Conservation (phyloP, 345 rosid genomes). For the Citrus sinensis region DVS_A1.0 CM039162.1:53001-53500, state of each 20-base stretch:
- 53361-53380: not conserved
- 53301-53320: not conserved
- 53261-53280: conserved; percentile 91
- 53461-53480: conserved; percentile 94
- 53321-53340: not conserved
- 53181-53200: conserved; percentile 91
- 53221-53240: conserved; percentile 87
- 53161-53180: conserved; percentile 79
- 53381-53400: conserved; percentile 1
- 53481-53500: conserved; percentile 91
- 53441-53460: conserved; percentile 91
- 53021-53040: conserved; percentile 29
- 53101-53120: conserved; percentile 17
- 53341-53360: not conserved
- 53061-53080: conserved; percentile 31
- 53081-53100: conserved; percentile 29
- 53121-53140: conserved; percentile 45
- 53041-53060: conserved; percentile 35
- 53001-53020: conserved; percentile 24
- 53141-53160: conserved; percentile 89
- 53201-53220: conserved; percentile 95
- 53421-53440: conserved; percentile 97
- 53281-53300: conserved; percentile 72
- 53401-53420: conserved; percentile 33
- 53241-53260: conserved; percentile 91